A percentile compares a stretch with the other conserved stretches of the same genome.
Conservation (phyloP, 257 asterid genomes). For the Plantago ovata region DNA sequence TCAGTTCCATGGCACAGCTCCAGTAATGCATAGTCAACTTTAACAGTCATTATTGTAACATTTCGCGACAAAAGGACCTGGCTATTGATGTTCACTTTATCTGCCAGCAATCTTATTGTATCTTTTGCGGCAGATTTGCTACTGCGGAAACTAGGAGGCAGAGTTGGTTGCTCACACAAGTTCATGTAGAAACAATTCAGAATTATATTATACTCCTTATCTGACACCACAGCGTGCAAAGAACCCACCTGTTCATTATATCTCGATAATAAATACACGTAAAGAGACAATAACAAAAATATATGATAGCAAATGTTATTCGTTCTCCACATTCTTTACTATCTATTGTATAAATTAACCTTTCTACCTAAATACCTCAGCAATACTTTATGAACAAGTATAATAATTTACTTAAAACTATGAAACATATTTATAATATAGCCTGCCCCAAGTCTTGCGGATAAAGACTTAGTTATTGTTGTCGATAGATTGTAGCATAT, state of each 20-base stretch:
- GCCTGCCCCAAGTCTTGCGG: no score
- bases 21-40: slow-evolving; percentile 68
- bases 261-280: slow-evolving; percentile 5
- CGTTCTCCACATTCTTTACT: no score
- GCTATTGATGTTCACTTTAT: slow-evolving; percentile 83
- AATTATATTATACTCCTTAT: slow-evolving; percentile 80
- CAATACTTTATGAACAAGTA: no score
- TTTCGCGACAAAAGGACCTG: slow-evolving; percentile 94
- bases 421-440: no score
- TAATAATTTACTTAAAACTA: no score
- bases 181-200: slow-evolving; percentile 85
- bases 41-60: slow-evolving; percentile 76
- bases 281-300: neutral
- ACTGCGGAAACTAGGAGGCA: slow-evolving; percentile 91
- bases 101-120: slow-evolving; percentile 80
- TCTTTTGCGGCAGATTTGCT: slow-evolving; percentile 76
- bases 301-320: no score
- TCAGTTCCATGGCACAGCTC: slow-evolving; percentile 83
- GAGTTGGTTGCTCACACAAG: slow-evolving; percentile 72
- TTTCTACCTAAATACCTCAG: no score
- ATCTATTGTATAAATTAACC: no score
- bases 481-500: no score
- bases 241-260: slow-evolving; percentile 71
- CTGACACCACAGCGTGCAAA: slow-evolving; percentile 84
- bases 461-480: no score